These are phyloP conservation scores for Claviceps sp. DNA, from an alignment of 2,329 filamentous ascomycete genomes.

Conservation along the genomic window DNA sequence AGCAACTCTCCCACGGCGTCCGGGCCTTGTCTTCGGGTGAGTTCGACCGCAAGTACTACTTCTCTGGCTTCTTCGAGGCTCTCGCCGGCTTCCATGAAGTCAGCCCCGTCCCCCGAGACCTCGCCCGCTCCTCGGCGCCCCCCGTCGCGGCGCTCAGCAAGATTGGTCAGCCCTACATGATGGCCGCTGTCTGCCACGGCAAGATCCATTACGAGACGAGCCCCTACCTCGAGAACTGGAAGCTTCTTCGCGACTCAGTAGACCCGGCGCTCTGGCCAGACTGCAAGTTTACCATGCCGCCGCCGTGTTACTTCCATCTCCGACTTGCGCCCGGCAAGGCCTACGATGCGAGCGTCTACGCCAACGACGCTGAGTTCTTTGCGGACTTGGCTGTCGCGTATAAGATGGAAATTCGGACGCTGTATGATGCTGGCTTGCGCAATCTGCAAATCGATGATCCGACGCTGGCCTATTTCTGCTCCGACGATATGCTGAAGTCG, in stretches of 20 bases:
- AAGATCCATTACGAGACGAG: constrained; percentile 28
- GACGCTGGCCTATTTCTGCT: constrained; percentile 54
- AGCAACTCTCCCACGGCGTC: constrained; percentile 50
- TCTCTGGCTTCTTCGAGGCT: constrained; percentile 35
- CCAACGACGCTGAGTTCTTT: constrained; percentile 41
- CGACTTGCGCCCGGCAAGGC: constrained; percentile 36
- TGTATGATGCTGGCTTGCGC: constrained; percentile 40
- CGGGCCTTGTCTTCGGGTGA: constrained; percentile 56
- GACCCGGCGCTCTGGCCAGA: constrained; percentile 46
- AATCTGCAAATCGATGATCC: constrained; percentile 50
- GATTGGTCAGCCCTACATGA: constrained; percentile 23
- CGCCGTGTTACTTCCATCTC: constrained; percentile 54
- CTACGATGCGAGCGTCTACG: constrained; percentile 38
- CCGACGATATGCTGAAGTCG: constrained; percentile 49
- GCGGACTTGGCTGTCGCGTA: constrained; percentile 42
- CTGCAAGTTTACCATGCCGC: constrained; percentile 55
- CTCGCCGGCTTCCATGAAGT: constrained; percentile 26
- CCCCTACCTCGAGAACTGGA: constrained; percentile 31
- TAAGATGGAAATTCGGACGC: constrained; percentile 36
- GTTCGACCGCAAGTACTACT: constrained; percentile 42
- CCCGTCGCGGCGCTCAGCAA: constrained; percentile 26
- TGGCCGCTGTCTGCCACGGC: constrained; percentile 26
- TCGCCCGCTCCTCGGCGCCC: constrained; percentile 23
- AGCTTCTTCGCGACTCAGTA: constrained; percentile 26
- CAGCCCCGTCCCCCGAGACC: constrained; percentile 24